Evolutionary conservation across 495 filamentous ascomycete species (phyloP).

Genomic region (Penicillium pancosmium): DNA sequence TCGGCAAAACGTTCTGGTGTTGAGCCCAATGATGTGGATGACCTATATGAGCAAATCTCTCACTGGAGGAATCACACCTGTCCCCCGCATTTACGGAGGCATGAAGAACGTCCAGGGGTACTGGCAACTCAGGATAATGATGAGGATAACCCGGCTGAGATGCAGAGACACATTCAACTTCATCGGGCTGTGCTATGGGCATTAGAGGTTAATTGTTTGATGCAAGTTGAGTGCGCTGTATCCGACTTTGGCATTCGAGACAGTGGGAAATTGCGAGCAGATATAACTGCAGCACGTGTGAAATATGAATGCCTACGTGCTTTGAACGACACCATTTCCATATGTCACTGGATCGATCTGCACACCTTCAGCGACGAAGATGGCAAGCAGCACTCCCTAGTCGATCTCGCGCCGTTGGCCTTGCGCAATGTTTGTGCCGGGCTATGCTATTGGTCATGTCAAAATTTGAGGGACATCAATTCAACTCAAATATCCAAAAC

Average conservation of each 20-base stretch:
- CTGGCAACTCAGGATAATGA: not conserved
- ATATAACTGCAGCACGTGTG: conserved; percentile 21
- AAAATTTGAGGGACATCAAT: conserved; percentile 2
- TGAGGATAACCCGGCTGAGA: not conserved
- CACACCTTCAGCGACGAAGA: conserved; percentile 3
- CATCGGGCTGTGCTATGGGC: conserved; percentile 14
- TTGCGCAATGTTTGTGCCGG: conserved; percentile 15
- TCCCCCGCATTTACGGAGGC: conserved; percentile 12
- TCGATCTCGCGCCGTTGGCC: conserved; percentile 10
- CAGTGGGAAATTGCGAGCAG: not conserved
- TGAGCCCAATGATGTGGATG: conserved; percentile 10
- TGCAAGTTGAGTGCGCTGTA: conserved; percentile 16
- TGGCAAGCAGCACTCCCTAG: conserved; percentile 5
- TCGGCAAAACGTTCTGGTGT: conserved; percentile 22
- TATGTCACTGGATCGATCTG: conserved; percentile 9
- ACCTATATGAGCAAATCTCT: conserved; percentile 9
- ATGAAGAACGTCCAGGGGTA: not conserved
- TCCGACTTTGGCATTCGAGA: conserved; percentile 11
- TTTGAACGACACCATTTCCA: conserved; percentile 8
- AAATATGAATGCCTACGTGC: conserved; percentile 42
- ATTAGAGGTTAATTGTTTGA: conserved; percentile 15
- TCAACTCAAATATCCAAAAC: not conserved
- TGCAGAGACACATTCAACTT: conserved; percentile 10
- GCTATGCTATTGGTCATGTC: conserved; percentile 11
- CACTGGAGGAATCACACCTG: conserved; percentile 13